Percentiles rank a stretch among this genome's conserved stretches.
Conservation (phyloP, 495 filamentous ascomycete genomes). For the Halenospora varia region DNA sequence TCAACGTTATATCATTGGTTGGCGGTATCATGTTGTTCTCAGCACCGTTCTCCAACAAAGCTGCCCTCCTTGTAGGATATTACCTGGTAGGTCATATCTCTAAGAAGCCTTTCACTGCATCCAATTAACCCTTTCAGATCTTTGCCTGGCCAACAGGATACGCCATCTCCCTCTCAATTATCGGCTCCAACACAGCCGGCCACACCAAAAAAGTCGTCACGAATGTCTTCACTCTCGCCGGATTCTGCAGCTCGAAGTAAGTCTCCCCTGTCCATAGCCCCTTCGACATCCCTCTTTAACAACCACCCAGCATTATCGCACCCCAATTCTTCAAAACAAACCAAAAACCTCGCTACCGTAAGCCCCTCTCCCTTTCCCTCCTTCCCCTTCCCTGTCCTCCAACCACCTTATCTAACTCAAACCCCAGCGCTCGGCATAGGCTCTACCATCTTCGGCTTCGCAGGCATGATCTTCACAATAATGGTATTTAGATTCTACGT, state of each 20-base stretch:
- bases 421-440: not conserved
- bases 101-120: not conserved
- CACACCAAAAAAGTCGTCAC: slow-evolving; percentile 6
- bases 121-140: not conserved
- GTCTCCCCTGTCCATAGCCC: not conserved
- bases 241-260: not conserved
- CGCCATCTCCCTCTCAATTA: not conserved
- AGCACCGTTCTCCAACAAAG: not conserved
- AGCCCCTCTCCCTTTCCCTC: not conserved
- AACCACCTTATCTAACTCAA: not conserved
- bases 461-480: not conserved
- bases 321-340: not conserved
- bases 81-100: not conserved
- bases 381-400: not conserved
- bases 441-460: not conserved
- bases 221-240: not conserved
- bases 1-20: not conserved
- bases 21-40: not conserved
- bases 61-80: not conserved
- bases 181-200: slow-evolving; percentile 25
- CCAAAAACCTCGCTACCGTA: not conserved
- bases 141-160: not conserved
- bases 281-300: not conserved
- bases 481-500: not conserved
- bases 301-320: not conserved